Base-by-base conservation (phyloP, 2,329 filamentous ascomycete genomes). In the Lecanoromycetidae sp. region DNA sequence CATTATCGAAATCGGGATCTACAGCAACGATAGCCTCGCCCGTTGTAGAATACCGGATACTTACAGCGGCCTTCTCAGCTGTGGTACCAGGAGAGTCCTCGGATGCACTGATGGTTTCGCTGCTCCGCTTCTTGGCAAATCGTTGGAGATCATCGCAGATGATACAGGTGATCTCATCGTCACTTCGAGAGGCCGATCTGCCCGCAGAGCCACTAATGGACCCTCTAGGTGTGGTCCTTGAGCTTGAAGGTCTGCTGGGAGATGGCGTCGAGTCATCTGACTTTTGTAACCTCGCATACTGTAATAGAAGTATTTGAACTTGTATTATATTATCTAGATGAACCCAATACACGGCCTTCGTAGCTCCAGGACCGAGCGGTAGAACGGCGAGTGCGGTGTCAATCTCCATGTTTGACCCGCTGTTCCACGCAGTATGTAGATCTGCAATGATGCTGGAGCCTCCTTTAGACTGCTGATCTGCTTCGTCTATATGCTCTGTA, bases 321-420 rank as follows among this genome's bases (percentile, higher is more conserved):
- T 76, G 71, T 19, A 75, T 66, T 32, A 75, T 56, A 52, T 74
- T 70, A 47, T 76, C 73, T 1, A 65, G 60, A 55, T 76, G 72
- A 38, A 76, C 65, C 66, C 74, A 75, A 52, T 75, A 76, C 13
- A 65, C 66, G 1, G 71, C 71, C 44, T 67, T 68, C 23, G 42
- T 33, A 20, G 41, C 45, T 15, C 27, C 55, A 7, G 64, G 56
- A 2, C 71, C 71, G 7, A 75, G 57, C 9, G 71, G 70, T 2
- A 69, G 59, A 8, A 66, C 68, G 12, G 66, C 64, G 26, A 76
- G 55, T 3, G 68, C 66, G 7, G 70, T 60, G 55, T 76, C 73
- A 55, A 75, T 71, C 22, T 71, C 66, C 3, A 70, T 56, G 32
- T 66, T 63, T 19, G 64, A 63, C 5, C 60, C 66, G 33, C 60